phyloP scores from a whole-genome alignment of 164 flowering plant species.

The Sextonia rubra region DNA sequence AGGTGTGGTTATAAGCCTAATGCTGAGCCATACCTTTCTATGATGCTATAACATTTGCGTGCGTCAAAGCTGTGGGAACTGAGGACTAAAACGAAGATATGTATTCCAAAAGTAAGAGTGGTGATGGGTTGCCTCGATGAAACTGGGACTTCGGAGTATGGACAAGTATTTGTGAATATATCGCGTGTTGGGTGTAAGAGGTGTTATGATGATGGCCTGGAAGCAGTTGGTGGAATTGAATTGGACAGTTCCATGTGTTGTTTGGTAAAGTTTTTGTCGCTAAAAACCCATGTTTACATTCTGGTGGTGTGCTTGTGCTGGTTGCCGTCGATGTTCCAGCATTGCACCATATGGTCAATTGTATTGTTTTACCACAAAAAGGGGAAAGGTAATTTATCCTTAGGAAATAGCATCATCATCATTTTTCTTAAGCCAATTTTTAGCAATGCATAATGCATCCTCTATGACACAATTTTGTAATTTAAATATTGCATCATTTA shows the following conservation, averaged over 20 bases:
- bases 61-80: constrained; percentile 64
- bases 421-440: no score
- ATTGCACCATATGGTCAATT: constrained; percentile 83
- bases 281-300: constrained; percentile 93
- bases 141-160: constrained; percentile 69
- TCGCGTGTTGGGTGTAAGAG: constrained; percentile 30
- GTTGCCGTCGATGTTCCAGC: constrained; percentile 63
- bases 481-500: not conserved
- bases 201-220: constrained; percentile 8
- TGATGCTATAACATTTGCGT: constrained; percentile 78
- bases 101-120: constrained; percentile 55
- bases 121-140: constrained; percentile 97
- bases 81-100: constrained; percentile 57
- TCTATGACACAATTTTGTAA: no score
- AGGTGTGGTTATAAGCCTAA: constrained; percentile 73
- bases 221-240: constrained; percentile 1
- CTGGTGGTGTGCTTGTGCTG: constrained; percentile 86
- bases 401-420: not conserved
- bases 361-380: constrained; percentile 90
- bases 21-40: constrained; percentile 75
- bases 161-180: constrained; percentile 75
- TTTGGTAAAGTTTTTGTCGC: constrained; percentile 69
- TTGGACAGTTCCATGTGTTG: constrained; percentile 20
- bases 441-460: no score
- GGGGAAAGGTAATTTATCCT: constrained; percentile 47